Base-by-base conservation (phyloP, 2,329 filamentous ascomycete genomes). In the Emergomyces africanus region DNA sequence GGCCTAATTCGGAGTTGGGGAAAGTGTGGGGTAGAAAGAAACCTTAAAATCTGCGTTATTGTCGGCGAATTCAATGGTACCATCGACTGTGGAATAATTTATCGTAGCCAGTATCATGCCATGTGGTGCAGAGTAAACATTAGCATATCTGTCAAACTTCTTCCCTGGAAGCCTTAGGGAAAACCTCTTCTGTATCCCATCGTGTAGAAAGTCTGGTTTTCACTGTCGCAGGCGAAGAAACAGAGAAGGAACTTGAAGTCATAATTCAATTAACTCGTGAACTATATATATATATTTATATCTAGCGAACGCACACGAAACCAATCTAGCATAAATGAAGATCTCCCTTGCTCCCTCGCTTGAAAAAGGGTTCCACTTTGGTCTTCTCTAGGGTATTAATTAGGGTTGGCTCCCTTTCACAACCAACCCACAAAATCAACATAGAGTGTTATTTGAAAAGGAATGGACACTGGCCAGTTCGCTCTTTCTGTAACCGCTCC, bases 401-500 rank as follows among this genome's bases (percentile, higher is more conserved):
- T 2, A 23, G 14, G 15, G 25, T 30, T 12, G 14, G 6, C 15
- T 25, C 35, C 10, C 35, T 14, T 41, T 20, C 35, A 28, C n/a
- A 35, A 28, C 12, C 12, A 41, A 39, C 10, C 35, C n/a, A 12
- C 18, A 49, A 39, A 41, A 18, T 30, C 18, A 28, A 57, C 12
- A 49, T 49, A 30, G 15, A 44, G 18, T n/a, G n/a, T n/a, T 33
- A 55, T 44, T 55, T 55, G 53, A 44, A 18, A 59, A 61, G 62
- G 59, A 79, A 83, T 0, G 80, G 80, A 68, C 81, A 83, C 2
- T 76, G 75, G 0, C 72, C 72, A 1, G 70, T 73, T 60, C 77
- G 69, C 49, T 71, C 66, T 42, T 48, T 66, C 54, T 59, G 66
- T 64, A 80, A 61, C 57, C 65, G 72, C 63, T 71, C 66, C 53